phyloP scores from a whole-genome alignment of 2,329 filamentous ascomycete genomes.

The Sporothrix sp. region DNA sequence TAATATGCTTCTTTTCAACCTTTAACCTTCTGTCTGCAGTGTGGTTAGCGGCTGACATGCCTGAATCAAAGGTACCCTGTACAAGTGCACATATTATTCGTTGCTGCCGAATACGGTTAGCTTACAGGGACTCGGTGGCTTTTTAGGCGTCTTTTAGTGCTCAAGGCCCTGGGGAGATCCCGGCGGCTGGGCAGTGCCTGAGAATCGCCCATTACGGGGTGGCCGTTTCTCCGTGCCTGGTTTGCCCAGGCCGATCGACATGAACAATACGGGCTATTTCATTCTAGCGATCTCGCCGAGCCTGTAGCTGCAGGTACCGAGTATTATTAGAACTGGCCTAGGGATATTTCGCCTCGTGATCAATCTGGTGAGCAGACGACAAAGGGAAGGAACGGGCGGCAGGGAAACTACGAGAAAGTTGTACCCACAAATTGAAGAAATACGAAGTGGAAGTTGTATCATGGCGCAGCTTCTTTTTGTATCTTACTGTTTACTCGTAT shows the following conservation, averaged over 20 bases:
- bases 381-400: neutral
- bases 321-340: conserved; percentile 5
- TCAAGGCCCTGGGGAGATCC: neutral
- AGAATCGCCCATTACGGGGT: conserved; percentile 3
- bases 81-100: too few species aligned
- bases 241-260: neutral
- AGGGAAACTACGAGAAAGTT: neutral
- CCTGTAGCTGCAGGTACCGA: neutral
- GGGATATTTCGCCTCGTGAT: neutral
- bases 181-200: neutral
- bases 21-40: neutral
- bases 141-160: too few species aligned
- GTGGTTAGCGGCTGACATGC: too few species aligned
- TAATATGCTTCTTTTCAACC: neutral
- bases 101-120: too few species aligned
- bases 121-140: too few species aligned
- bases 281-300: neutral
- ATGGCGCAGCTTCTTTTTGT: neutral
- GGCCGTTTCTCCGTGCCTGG: neutral
- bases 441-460: neutral
- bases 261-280: neutral
- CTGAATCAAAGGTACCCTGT: too few species aligned
- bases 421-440: neutral
- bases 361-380: neutral
- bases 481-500: neutral